These are phyloP conservation scores for Mycena vulgaris DNA, from an alignment of 768 basidiomycete genomes.

Conservation along the genomic window DNA sequence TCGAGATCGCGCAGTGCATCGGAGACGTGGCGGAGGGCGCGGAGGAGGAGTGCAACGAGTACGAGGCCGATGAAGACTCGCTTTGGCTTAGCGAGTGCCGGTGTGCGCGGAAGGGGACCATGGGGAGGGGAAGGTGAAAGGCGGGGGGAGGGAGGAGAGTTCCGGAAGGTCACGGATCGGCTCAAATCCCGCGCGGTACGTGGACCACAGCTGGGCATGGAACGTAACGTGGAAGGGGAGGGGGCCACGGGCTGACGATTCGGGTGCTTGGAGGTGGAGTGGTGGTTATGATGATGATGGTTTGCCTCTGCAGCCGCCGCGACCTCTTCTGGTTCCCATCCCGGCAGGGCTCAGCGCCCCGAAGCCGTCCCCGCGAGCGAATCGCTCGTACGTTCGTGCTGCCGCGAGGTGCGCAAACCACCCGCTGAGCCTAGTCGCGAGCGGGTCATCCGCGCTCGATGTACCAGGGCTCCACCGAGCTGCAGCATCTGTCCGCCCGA, in stretches of 20 bases:
- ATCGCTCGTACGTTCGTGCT: conserved; percentile 2
- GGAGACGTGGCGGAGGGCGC: neutral
- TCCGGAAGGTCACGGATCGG: neutral
- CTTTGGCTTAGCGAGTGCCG: neutral
- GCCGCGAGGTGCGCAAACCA: conserved; percentile 19
- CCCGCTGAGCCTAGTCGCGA: conserved; percentile 13
- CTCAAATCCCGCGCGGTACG: conserved; percentile 14
- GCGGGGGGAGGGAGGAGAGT: neutral
- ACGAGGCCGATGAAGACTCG: neutral
- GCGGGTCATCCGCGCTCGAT: conserved; percentile 1
- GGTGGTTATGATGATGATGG: neutral
- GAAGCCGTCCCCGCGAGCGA: neutral
- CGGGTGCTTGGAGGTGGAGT: neutral
- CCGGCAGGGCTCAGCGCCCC: conserved; percentile 55
- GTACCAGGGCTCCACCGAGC: neutral
- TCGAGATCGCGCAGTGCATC: neutral
- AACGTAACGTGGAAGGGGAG: neutral
- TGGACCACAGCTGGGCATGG: conserved; percentile 14
- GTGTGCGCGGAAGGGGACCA: neutral
- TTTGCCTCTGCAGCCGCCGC: neutral
- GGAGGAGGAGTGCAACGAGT: neutral
- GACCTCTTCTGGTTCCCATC: conserved; percentile 55
- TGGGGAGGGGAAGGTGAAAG: neutral
- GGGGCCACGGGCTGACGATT: neutral
- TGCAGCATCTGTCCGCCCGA: conserved; percentile 8